Percentiles rank a stretch among this genome's conserved stretches.
These are phyloP conservation scores for Yamadazyma spencermartinsiae DNA, from an alignment of 1,139 yeast species.

Conservation along the genomic window DNA sequence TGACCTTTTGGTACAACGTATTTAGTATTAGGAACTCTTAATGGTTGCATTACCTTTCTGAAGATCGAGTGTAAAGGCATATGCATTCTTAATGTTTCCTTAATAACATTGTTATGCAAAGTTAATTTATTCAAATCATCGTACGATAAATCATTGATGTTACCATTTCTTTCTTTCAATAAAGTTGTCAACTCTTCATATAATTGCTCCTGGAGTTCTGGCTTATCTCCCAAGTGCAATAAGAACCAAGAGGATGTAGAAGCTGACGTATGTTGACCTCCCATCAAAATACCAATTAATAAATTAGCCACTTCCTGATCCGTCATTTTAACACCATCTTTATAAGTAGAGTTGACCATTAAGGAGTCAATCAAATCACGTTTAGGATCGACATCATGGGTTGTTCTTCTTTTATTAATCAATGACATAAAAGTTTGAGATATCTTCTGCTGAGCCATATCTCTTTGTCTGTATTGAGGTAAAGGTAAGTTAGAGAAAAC, in stretches of 20 bases:
- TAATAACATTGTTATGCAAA: constrained; percentile 75
- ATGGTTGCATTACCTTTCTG: constrained; percentile 80
- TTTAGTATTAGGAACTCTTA: constrained; percentile 77
- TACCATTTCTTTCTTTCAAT: constrained; percentile 53
- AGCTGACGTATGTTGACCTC: constrained; percentile 98
- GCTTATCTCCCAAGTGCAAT: constrained; percentile 84
- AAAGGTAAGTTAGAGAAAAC: constrained; percentile 93
- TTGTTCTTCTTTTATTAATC: constrained; percentile 68
- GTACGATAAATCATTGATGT: constrained; percentile 60
- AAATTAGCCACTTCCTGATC: constrained; percentile 93
- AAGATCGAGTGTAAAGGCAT: constrained; percentile 95
- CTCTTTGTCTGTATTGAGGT: constrained; percentile 83
- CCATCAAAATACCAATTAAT: constrained; percentile 95
- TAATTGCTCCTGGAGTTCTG: constrained; percentile 78
- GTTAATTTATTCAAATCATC: constrained; percentile 84
- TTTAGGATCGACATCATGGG: constrained; percentile 70
- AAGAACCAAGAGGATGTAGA: constrained; percentile 95
- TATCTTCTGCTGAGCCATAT: constrained; percentile 80
- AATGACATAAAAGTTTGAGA: constrained; percentile 78
- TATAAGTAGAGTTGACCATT: constrained; percentile 79
- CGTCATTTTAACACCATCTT: constrained; percentile 91
- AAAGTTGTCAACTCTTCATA: constrained; percentile 70
- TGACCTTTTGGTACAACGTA: constrained; percentile 88
- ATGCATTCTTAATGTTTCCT: constrained; percentile 93
- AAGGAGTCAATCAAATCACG: constrained; percentile 90